Evolutionary conservation across 2,329 filamentous ascomycete genomes (phyloP), one percentile per base, ranked within the genome.

Genomic region (Thelonectria discophora): DNA sequence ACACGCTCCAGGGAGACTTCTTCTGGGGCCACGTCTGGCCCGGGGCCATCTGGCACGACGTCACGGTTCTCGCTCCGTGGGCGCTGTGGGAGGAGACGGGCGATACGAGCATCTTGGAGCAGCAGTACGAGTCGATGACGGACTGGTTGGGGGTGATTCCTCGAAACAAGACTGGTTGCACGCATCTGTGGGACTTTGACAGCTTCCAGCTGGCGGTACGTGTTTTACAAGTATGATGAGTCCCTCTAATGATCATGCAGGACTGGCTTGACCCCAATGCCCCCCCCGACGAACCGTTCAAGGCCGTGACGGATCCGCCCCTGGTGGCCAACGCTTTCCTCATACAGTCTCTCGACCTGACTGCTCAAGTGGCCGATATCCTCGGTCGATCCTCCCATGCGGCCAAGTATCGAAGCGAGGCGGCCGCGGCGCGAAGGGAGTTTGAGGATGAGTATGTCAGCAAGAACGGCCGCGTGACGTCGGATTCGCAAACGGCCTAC

Each of bases 251-350:
- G 20, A 13, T 20, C 11, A 72, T 79, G 63, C 75, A 80, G 30
- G 82, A 84, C 63, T 84, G 82, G 82, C 75, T 84, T 2, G 82
- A 83, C 55, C 82, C 82, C 0, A 74, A 75, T 3, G 76, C 82
- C 1, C 81, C 81, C 0, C 73, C 77, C 0, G 73, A 79, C 1
- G 66, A 76, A 9, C 76, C 82, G 0, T 76, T 73, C 3, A 69
- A 69, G 15, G 79, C 78, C 0, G 77, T 75, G 0, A 83, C 81
- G 0, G 72, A 78, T 39, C 70, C 74, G 0, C 71, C 73, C 3
- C 74, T 81, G 2, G 80, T 83, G 1, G 79, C 81, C 0, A 80
- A 84, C 55, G 80, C 80, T 2, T 84, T 82, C 59, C 73, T 84
- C 1, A 75, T 82, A 1, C 76, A 78, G 46, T 77, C 81, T 20